Conservation (phyloP, 2,329 filamentous ascomycete species). For the Lachnellula cervina region DNA sequence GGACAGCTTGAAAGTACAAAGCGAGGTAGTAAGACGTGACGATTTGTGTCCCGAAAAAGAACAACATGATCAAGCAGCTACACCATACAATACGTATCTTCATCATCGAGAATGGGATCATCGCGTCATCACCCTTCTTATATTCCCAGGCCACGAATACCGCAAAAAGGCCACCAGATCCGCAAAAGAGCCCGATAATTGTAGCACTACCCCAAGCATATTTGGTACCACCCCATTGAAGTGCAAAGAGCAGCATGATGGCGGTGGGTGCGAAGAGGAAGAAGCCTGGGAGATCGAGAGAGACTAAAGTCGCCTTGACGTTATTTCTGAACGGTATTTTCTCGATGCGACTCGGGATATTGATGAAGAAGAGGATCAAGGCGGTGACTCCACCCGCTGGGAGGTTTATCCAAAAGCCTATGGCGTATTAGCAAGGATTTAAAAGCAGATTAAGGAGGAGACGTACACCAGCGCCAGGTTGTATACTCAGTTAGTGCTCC, state of each 20-base stretch:
- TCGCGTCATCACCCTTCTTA: slow-evolving; percentile 25
- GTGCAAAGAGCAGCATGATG: slow-evolving; percentile 32
- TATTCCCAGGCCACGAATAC: slow-evolving; percentile 28
- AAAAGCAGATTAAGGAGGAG: neutral
- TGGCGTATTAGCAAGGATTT: neutral
- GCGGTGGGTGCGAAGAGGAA: slow-evolving; percentile 31
- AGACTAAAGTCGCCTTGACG: slow-evolving; percentile 7
- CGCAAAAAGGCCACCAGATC: slow-evolving; percentile 15
- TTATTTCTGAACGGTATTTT: slow-evolving; percentile 12
- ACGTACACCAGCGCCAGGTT: slow-evolving; percentile 29
- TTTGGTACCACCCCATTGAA: slow-evolving; percentile 33
- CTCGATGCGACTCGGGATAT: slow-evolving; percentile 24
- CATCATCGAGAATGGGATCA: slow-evolving; percentile 26
- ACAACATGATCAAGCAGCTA: slow-evolving; percentile 12
- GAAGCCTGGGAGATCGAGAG: slow-evolving; percentile 32
- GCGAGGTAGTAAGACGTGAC: slow-evolving; percentile 41
- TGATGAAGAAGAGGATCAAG: slow-evolving; percentile 34
- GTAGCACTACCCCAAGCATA: slow-evolving; percentile 30
- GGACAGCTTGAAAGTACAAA: slow-evolving; percentile 46
- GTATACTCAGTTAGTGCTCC: slow-evolving; percentile 34
- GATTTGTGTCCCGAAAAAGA: slow-evolving; percentile 14
- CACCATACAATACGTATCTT: slow-evolving; percentile 19
- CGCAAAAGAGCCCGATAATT: slow-evolving; percentile 29
- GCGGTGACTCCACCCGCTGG: slow-evolving; percentile 35
- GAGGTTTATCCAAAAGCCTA: slow-evolving; percentile 39